phyloP scores from a whole-genome alignment of 805 yeast species.

The Vanderwaltozyma verrucispora region DNA sequence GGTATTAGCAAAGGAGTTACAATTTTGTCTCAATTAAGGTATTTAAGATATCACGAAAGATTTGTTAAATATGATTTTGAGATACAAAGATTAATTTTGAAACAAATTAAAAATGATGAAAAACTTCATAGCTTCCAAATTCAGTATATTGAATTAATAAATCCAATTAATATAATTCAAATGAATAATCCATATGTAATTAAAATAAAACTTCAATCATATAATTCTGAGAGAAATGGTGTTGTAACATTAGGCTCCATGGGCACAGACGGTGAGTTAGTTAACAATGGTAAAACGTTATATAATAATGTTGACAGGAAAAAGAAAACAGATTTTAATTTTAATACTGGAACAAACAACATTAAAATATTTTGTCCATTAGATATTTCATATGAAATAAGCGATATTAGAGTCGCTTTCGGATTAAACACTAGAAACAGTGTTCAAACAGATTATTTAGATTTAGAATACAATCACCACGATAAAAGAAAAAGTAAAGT shows the following conservation, averaged over 20 bases:
- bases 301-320: background rate
- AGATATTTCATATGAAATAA: constrained; percentile 1
- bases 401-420: constrained; percentile 21
- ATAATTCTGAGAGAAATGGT: constrained; percentile 9
- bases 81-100: constrained; percentile 5
- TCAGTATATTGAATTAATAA: constrained; percentile 8
- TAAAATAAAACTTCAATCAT: constrained; percentile 15
- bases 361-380: background rate
- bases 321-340: background rate
- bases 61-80: constrained; percentile 10
- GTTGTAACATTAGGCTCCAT: constrained; percentile 6
- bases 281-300: background rate
- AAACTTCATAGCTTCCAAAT: constrained; percentile 8
- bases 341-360: background rate
- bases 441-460: background rate
- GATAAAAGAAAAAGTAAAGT: background rate
- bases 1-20: constrained; percentile 59
- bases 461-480: background rate
- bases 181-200: constrained; percentile 4
- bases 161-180: constrained; percentile 11
- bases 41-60: constrained; percentile 45
- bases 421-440: constrained; percentile 7
- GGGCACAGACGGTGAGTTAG: background rate
- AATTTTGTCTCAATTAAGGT: constrained; percentile 58
- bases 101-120: constrained; percentile 3